phyloP scores from a whole-genome alignment of 2,329 filamentous ascomycete species.

The Pseudocercospora fijiensis region DNA sequence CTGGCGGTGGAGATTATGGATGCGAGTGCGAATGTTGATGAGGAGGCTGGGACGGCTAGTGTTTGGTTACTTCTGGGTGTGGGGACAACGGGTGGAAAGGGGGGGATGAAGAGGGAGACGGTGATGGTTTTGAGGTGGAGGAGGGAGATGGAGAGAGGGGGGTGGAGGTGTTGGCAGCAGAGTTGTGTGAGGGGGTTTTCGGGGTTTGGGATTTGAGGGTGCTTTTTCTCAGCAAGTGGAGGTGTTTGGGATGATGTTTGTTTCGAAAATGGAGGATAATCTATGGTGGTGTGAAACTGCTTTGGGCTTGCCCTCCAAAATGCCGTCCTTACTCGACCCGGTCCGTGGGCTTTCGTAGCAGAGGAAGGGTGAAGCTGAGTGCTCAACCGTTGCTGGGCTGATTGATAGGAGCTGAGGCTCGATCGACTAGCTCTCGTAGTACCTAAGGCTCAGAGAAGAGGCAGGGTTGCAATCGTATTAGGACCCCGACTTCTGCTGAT shows the following conservation, averaged over 20 bases:
- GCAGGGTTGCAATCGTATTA: too few species aligned
- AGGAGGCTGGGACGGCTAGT: conserved; percentile 14
- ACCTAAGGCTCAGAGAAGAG: too few species aligned
- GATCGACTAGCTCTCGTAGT: too few species aligned
- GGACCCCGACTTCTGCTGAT: too few species aligned
- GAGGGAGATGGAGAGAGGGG: conserved; percentile 7
- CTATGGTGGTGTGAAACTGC: too few species aligned
- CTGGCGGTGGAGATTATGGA: neutral
- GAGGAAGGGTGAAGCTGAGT: too few species aligned
- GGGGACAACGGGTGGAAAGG: neutral
- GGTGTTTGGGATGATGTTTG: neutral
- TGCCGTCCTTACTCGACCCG: too few species aligned
- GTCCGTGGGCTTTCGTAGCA: too few species aligned
- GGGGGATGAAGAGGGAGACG: conserved; percentile 9
- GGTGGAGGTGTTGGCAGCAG: conserved; percentile 22
- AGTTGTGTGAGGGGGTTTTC: conserved; percentile 16
- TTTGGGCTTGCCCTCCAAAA: too few species aligned
- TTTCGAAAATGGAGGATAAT: too few species aligned
- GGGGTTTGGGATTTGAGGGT: neutral
- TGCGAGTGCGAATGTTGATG: conserved; percentile 18
- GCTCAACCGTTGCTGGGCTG: too few species aligned
- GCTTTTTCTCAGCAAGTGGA: neutral
- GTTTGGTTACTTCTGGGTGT: conserved; percentile 18
- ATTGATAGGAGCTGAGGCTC: too few species aligned
- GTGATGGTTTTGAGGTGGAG: conserved; percentile 19